phyloP scores from a whole-genome alignment of 2,329 filamentous ascomycete genomes.

The Epichloe amarillans region DNA sequence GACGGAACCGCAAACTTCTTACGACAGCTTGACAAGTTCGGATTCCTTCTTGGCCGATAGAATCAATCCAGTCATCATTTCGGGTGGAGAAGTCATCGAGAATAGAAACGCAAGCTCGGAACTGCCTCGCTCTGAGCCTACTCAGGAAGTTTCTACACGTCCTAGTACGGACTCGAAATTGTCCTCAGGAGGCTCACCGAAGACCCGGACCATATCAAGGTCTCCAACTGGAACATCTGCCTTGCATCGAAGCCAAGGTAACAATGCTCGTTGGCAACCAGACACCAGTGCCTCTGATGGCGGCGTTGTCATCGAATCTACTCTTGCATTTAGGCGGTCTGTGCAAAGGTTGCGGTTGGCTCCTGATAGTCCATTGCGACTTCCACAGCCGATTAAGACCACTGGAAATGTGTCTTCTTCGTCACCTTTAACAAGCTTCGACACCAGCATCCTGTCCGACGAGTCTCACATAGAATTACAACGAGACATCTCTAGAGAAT shows the following conservation, averaged over 20 bases:
- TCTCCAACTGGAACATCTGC: constrained; percentile 42
- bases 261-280: constrained; percentile 30
- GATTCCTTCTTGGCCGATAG: constrained; percentile 49
- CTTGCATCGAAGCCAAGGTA: constrained; percentile 25
- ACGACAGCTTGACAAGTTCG: constrained; percentile 35
- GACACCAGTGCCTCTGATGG: constrained; percentile 45
- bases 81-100: constrained; percentile 48
- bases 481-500: constrained; percentile 20
- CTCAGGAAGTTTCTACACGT: constrained; percentile 30
- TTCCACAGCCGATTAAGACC: constrained; percentile 42
- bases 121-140: constrained; percentile 25
- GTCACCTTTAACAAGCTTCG: constrained; percentile 39
- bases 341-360: constrained; percentile 35
- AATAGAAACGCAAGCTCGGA: constrained; percentile 37
- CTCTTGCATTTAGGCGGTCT: constrained; percentile 41
- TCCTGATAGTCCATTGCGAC: constrained; percentile 29
- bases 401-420: constrained; percentile 29
- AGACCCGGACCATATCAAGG: constrained; percentile 26
- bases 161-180: constrained; percentile 29
- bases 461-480: constrained; percentile 35
- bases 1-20: constrained; percentile 31
- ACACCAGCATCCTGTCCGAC: constrained; percentile 43
- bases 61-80: constrained; percentile 53
- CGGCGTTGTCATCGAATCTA: constrained; percentile 30
- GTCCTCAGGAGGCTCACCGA: constrained; percentile 26